Evolutionary conservation across 1,139 yeast genomes (phyloP), one percentile per base, ranked within the genome.

Genomic region (Pichia sp.): DNA sequence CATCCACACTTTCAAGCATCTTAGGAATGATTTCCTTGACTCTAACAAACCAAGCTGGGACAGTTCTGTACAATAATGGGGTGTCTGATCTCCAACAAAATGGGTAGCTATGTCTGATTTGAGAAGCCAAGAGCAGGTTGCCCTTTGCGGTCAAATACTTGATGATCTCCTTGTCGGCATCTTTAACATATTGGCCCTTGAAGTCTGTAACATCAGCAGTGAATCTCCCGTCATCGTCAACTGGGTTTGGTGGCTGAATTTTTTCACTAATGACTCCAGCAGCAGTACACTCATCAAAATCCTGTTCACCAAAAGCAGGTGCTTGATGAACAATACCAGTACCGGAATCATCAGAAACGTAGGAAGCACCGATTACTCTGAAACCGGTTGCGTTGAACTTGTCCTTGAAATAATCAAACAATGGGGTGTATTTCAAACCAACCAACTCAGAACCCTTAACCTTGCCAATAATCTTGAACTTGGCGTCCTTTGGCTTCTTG

Each of bases 31-130:
- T 79, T 56, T 88, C 91, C 59, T 80, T 82, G 54, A 93, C 86
- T 69, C 96, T 87, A 55, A 93, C 95, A 65, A 95, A 95, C 99
- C 99, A 93, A 31, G 98, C 95, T 48, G 99, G 99, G 59, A 93
- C 97, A 46, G 96, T 84, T 75, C 96, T 85, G 76, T 93, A 95
- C 62, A 93, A 73, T 70, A 93, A 82, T 49, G 99, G 99, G 41
- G 99, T 95, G 69, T 93, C 99, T 3, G 98, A 91, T 80, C 99
- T 86, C 99, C 99, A 93, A 75, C 99, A 93, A 85, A 93, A 93
- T 64, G 99, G 99, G 71, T 93, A 93, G 70, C 96, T 86, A 79
- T 93, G 99, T 75, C 84, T 83, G 58, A 93, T 76, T 75, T 93
- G 98, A 46, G 89, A 76, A 56, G 83, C 85, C 47, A 84, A 80